phyloP scores from a whole-genome alignment of 441 rosid genomes.

The Populus hybrid region DNA sequence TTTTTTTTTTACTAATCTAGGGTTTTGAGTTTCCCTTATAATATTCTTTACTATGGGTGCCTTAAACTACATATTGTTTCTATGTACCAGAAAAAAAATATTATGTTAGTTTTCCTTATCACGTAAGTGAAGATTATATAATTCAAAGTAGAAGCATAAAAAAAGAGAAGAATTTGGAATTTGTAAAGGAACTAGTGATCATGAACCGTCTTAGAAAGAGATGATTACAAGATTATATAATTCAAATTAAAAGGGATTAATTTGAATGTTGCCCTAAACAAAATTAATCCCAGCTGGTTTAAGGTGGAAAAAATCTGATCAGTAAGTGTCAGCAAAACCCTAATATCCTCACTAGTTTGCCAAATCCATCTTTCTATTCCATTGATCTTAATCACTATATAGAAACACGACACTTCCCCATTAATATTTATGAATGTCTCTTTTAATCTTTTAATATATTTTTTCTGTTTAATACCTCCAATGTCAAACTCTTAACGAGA shows the following conservation, averaged over 20 bases:
- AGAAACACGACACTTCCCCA: not conserved
- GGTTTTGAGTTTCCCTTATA: not conserved
- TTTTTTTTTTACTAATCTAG: not conserved
- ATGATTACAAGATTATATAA: no score
- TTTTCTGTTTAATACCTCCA: no score
- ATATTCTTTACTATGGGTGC: not conserved
- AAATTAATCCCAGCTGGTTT: not conserved
- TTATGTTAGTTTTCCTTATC: not conserved
- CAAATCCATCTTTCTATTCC: not conserved
- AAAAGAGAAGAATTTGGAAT: not conserved
- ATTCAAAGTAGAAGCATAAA: not conserved
- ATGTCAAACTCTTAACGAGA: no score
- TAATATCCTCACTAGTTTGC: not conserved
- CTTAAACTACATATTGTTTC: no score
- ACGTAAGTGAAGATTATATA: not conserved
- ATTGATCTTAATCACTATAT: not conserved
- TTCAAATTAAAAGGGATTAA: not conserved
- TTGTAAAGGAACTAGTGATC: not conserved
- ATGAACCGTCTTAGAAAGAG: not conserved
- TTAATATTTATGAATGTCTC: no score
- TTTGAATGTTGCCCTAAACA: not conserved
- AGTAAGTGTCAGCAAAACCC: not conserved
- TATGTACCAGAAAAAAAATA: not conserved
- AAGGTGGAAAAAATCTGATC: not conserved
- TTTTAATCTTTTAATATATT: no score